Conservation (phyloP, 2,329 filamentous ascomycete genomes). For the Shiraia bambusicola region DNA sequence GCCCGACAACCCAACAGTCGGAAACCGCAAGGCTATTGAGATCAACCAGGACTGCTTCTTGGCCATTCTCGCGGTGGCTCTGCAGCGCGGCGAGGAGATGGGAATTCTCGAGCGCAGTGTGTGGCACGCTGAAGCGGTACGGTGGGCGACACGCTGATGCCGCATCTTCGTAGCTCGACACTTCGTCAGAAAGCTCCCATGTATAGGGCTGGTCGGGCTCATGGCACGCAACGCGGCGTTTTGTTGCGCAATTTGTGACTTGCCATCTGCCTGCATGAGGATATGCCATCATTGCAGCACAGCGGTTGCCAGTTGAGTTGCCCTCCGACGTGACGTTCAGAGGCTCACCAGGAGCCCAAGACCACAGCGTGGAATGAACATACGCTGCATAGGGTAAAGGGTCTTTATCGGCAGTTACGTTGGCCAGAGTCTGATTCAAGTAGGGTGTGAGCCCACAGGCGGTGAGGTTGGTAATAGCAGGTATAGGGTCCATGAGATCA, state of each 20-base stretch:
- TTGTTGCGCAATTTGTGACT: constrained; percentile 56
- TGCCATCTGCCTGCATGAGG: constrained; percentile 58
- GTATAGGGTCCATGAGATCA: constrained; percentile 25
- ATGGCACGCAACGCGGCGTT: constrained; percentile 59
- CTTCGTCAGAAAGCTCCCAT: constrained; percentile 55
- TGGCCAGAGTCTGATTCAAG: constrained; percentile 58
- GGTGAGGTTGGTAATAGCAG: constrained; percentile 46
- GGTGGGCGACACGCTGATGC: constrained; percentile 51
- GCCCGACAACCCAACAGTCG: constrained; percentile 62
- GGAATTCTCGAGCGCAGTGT: constrained; percentile 64
- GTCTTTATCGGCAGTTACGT: constrained; percentile 53
- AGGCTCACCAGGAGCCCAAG: constrained; percentile 61
- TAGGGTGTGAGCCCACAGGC: constrained; percentile 63
- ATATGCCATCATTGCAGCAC: constrained; percentile 55
- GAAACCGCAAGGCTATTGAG: constrained; percentile 60
- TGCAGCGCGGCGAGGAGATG: constrained; percentile 51
- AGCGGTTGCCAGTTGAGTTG: constrained; percentile 47
- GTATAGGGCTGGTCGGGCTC: constrained; percentile 55
- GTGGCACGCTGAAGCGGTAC: constrained; percentile 58
- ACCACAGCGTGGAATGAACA: constrained; percentile 58
- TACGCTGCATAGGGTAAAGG: constrained; percentile 54
- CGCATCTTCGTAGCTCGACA: constrained; percentile 48
- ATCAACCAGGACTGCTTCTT: constrained; percentile 55
- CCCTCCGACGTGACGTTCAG: constrained; percentile 44
- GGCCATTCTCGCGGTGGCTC: constrained; percentile 4